Percentiles rank a stretch among this genome's conserved stretches.
These are phyloP conservation scores for Gossypium longicalyx DNA, from an alignment of 345 rosid genomes.

Conservation along the genomic window DNA sequence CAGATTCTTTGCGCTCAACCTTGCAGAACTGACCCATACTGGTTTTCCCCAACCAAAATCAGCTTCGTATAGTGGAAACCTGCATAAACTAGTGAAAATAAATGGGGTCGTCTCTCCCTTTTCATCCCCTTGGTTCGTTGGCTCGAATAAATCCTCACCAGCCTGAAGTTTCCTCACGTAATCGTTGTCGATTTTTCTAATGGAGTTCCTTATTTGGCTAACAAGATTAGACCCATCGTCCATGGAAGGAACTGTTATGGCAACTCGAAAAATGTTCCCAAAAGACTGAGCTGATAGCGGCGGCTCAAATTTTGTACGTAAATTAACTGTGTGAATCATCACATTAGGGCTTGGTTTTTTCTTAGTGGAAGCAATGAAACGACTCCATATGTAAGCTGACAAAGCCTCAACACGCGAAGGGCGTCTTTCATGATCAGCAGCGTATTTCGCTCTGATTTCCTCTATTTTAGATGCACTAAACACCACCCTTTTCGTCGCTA, in stretches of 20 bases:
- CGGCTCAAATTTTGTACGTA: conserved; percentile 18
- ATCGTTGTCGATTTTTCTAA: conserved; percentile 2
- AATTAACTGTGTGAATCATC: conserved; percentile 28
- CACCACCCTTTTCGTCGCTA: neutral
- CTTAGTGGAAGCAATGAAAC: neutral
- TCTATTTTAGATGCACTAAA: neutral
- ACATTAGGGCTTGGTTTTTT: neutral
- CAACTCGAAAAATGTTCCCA: neutral
- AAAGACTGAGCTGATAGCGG: neutral
- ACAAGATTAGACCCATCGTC: neutral
- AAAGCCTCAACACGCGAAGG: conserved; percentile 16
- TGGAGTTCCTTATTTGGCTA: neutral
- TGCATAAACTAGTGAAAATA: conserved; percentile 5
- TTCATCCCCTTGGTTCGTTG: neutral
- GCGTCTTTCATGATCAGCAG: neutral
- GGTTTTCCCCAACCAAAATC: conserved; percentile 18
- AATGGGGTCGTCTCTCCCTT: neutral
- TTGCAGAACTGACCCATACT: neutral
- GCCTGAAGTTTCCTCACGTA: neutral
- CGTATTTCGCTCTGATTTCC: neutral
- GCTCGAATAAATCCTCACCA: neutral
- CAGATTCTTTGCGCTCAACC: neutral
- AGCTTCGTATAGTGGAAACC: neutral
- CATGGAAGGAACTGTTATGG: neutral
- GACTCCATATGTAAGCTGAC: neutral